Evolutionary conservation across 257 asterid species (phyloP).

Genomic region (Eustoma russellianum): DNA sequence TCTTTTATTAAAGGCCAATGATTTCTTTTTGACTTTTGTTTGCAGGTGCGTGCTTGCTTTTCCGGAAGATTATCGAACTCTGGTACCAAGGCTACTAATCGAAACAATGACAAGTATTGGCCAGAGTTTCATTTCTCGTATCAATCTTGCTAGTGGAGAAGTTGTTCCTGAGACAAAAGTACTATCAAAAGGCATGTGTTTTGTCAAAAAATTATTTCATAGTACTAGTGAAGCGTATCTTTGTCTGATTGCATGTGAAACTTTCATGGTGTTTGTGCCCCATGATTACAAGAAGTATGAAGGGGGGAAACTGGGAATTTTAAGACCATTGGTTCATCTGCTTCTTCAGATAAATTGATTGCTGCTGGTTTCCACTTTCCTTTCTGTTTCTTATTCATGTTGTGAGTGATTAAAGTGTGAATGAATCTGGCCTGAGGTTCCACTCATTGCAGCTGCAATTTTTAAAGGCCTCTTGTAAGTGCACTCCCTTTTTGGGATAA

Average conservation of each 20-base stretch:
- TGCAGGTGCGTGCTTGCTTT: slow-evolving; percentile 89
- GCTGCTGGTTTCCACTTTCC: too few relatives aligned
- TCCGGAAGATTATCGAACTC: slow-evolving; percentile 79
- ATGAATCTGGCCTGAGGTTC: too few relatives aligned
- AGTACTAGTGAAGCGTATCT: background rate
- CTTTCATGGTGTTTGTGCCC: background rate
- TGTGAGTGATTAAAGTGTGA: background rate
- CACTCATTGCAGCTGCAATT: too few relatives aligned
- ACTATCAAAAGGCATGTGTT: slow-evolving; percentile 63
- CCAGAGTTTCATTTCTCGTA: slow-evolving; percentile 67
- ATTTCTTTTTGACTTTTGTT: slow-evolving; percentile 10
- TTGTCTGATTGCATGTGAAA: background rate
- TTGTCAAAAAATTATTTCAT: background rate
- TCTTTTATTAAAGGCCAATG: background rate
- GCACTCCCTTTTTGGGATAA: too few relatives aligned
- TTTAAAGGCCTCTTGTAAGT: too few relatives aligned
- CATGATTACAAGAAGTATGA: background rate
- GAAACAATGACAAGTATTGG: slow-evolving; percentile 68
- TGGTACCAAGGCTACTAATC: slow-evolving; percentile 73
- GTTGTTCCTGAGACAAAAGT: slow-evolving; percentile 92
- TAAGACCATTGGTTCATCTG: background rate
- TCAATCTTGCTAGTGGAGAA: slow-evolving; percentile 86
- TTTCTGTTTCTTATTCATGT: too few relatives aligned
- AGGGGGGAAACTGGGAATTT: background rate
- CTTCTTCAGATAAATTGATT: too few relatives aligned